phyloP scores from a whole-genome alignment of 495 filamentous ascomycete species.

The Tuber aestivum region DNA sequence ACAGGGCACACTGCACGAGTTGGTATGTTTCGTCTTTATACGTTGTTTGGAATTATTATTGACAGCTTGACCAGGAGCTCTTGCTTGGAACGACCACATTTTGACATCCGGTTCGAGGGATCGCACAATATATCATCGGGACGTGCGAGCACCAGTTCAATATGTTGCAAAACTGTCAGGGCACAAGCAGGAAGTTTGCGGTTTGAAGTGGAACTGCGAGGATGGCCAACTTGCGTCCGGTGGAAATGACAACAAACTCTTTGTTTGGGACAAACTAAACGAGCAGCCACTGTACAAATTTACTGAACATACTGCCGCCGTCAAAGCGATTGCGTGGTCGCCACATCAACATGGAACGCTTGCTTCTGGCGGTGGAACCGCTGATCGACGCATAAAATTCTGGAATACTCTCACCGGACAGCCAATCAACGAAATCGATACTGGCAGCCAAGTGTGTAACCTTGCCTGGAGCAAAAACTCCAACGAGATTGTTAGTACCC shows the following conservation, averaged over 20 bases:
- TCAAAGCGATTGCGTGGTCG: constrained; percentile 98
- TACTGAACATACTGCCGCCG: constrained; percentile 84
- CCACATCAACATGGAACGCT: constrained; percentile 89
- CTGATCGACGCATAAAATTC: constrained; percentile 92
- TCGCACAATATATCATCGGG: constrained; percentile 86
- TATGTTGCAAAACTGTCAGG: constrained; percentile 78
- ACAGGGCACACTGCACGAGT: constrained; percentile 89
- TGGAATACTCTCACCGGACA: constrained; percentile 84
- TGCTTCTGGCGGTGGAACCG: constrained; percentile 93
- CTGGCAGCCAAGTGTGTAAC: constrained; percentile 95
- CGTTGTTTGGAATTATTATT: not conserved
- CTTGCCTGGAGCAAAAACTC: constrained; percentile 91
- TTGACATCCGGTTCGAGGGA: constrained; percentile 92
- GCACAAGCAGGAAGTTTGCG: constrained; percentile 97
- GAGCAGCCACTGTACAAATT: constrained; percentile 87
- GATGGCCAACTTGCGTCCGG: constrained; percentile 93
- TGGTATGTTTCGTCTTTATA: constrained; percentile 44
- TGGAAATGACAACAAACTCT: constrained; percentile 95
- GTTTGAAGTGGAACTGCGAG: constrained; percentile 93
- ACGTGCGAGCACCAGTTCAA: constrained; percentile 89
- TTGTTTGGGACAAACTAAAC: constrained; percentile 93
- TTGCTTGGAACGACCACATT: constrained; percentile 98
- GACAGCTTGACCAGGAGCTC: constrained; percentile 48
- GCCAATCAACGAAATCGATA: constrained; percentile 79
- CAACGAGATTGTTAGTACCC: constrained; percentile 93